Evolutionary conservation across 352 stramenopile species (phyloP), one percentile per base, ranked within the genome.

Genomic region (Elongisporangium undulatum): DNA sequence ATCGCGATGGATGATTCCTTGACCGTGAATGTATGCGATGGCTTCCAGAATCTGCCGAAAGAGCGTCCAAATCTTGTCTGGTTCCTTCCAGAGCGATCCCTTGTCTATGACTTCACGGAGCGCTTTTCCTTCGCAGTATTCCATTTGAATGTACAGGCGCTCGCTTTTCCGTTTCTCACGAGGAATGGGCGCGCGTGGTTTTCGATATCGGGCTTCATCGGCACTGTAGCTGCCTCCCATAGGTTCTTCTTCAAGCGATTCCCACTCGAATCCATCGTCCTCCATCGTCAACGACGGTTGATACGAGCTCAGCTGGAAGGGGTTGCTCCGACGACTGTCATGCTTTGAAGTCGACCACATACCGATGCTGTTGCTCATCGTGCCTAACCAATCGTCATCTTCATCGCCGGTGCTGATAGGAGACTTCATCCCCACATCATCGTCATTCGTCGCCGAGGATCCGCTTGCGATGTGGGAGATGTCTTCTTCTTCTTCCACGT

Each of bases 31-130:
- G 64, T 98, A 99, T 38, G 83, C 80, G 22, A 98, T 85, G 16
- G 93, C 96, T 68, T 98, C 95, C 15, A 98, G 69, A 34, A 98
- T 98, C 68, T 99, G 95, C 6, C 93, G 90, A 45, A 98, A 90
- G 49, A 98, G 82, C 34, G 89, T 96, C 94, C 94, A 98, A 26
- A 98, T 93, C 60, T 96, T 94, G 59, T 95, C 84, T 2, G 79
- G 72, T n/a, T 93, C 74, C 69, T 88, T 77, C 58, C 72, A 92
- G 23, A 98, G 66, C 0, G 68, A 67, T 16, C 79, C 80, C 51
- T 98, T 89, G 65, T 99, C 95, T 60, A 98, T 98, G 38, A 98
- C 80, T 49, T 98, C 90, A 56, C 94, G 76, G 38, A 99, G 74
- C 23, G 94, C 97, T 53, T 96, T 98, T 9, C 87, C 77, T 51